Base-by-base conservation (phyloP, 139 green algal species). In the Chlorella vulgaris region DNA sequence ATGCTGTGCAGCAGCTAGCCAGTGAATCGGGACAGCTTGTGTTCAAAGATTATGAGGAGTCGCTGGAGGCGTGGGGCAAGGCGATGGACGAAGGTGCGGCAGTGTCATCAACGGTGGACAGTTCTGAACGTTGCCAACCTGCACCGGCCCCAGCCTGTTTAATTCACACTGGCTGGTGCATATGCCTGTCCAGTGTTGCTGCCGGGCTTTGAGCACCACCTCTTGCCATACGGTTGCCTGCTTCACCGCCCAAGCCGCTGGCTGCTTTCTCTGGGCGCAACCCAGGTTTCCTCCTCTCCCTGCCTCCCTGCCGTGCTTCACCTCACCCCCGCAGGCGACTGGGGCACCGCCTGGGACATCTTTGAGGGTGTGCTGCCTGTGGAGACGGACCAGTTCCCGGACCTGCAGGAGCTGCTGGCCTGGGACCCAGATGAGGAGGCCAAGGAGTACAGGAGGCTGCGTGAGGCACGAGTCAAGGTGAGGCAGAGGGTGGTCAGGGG, bases 11-110 rank as follows among this genome's bases (percentile, higher is more conserved):
- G 50, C 29, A 51, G 62, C 35, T 73, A 29, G 18, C 19, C 74
- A 81, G 36, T 58, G 40, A 26, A 10, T 74, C 33, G 43, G 76
- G 77, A 15, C 31, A 53, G 22, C 35, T 76, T 8, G 29, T 24
- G 26, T 63, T 83, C 35, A 22, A 36, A 24, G 38, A 74, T 53
- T 4, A 33, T 2, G 81, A 81, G 1, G 58, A 66, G 50, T 69
- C 50, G n/a, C 53, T 85, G 62, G 69, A 85, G 50, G 51, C 58
- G 4, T 87, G 83, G 83, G 76, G 68, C 24, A 51, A 50, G 33
- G 83, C 83, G 1, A 87, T 87, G 83, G 83, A 87, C 21, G 40
- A 69, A 62, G 81, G 80, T 84, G 61, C 19, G 78, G 24, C 4
- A 15, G 47, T 10, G 47, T 15, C 47, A 15, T 10, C 47, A 58